Evolutionary conservation across 108 stramenopile genomes (phyloP), one percentile per base, ranked within the genome.

Genomic region (Skeletonema costatum): DNA sequence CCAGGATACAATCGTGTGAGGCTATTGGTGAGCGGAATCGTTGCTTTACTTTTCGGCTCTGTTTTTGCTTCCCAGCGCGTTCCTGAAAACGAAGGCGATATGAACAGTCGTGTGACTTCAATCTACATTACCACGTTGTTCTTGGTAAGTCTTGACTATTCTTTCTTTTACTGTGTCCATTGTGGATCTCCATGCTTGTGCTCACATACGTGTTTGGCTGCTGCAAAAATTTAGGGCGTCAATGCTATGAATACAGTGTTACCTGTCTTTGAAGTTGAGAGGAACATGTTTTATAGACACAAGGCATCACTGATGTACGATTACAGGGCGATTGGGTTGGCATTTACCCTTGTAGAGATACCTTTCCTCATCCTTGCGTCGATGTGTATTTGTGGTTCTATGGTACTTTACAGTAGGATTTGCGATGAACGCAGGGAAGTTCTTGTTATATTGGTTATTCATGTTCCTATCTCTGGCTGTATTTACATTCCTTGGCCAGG

Each of bases 211-310:
- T 50, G 36, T 67, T 67, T 30, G 0, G 32, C 42, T 67, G 2
- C 5, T 51, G 42, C 44, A 4, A 8, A 16, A 46, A 46, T 46
- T 3, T 4, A 46, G 44, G 82, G 71, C 25, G 86, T 89, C 56
- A 88, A 86, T 59, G 88, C 84, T 10, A 69, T 85, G 66, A 89
- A 83, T 61, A 89, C 90, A 2, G 85, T 88, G 7, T 71, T 91
- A 21, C 67, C 83, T 16, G 79, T 91, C 21, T 91, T 87, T 66
- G 90, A 91, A 77, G 75, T 82, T 64, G 90, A 91, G 71, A 67
- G 90, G 31, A 91, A 91, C 78, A 91, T 91, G 90, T 91, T 82
- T 62, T 91, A 91, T 64, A 71, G 88, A 10, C 90, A 91, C 81
- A 89, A 91, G 68, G 86, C 86, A 42, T 85, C 90, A 7, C 38